Base-by-base conservation (phyloP, 306 rosid species). In the Casuarina glauca region DNA sequence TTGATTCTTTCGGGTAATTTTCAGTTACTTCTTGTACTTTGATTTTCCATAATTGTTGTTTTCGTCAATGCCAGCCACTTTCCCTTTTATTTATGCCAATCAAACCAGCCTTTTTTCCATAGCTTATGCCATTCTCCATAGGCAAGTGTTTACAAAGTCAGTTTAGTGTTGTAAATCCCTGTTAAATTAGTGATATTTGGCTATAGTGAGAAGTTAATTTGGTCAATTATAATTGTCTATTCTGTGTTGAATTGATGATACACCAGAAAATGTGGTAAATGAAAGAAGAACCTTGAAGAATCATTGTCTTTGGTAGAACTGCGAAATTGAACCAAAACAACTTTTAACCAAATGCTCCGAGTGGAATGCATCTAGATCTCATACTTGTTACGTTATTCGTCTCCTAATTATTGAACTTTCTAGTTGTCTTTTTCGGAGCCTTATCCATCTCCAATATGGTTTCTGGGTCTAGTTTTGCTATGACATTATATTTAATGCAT, bases 1-100 rank as follows among this genome's bases (percentile, higher is more conserved):
- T 96, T 0, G 98, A 96, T 77, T 82, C 99, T 66, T 96, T 96
- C 87, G 91, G 98, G 99, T 96, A 86, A 43, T 51, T 11, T 57
- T 48, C 35, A 46, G 35, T 35, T 60, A 26, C 32, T 26, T 73
- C 16, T 69, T 74, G 9, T 38, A 36, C 20, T 64, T 64, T 41
- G 15, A 35, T 64, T 64, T 64, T 41, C 49, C 32, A 4, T 80
- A 35, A 61, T 46, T 61, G 15, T 71, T 15, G 1, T 49, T 75
- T 45, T 66, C 44, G 62, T 38, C 16, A 26, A 26, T 19, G 36
- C 15, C 15, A 19, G 39, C 60, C 55, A 55, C 50, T 15, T 36
- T 16, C 9, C 39, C 13, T 17, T 26, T n/a, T 4, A 13, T 48
- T 48, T 13, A 9, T 9, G 15, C 51, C 11, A 48, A 48, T 48